phyloP scores from a whole-genome alignment of 129 eudicot genomes.

The Lactuca saligna region DNA sequence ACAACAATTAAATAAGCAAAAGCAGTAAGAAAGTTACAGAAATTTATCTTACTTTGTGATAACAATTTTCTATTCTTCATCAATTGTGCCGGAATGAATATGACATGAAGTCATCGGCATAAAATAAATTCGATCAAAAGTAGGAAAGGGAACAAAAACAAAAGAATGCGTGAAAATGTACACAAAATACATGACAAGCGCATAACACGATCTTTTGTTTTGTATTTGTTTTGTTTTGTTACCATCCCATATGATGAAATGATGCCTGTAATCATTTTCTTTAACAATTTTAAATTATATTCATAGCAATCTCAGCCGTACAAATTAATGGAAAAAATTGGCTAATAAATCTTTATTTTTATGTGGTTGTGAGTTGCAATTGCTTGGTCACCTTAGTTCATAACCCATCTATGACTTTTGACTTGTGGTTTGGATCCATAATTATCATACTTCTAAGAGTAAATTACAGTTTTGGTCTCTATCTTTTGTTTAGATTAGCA shows the following conservation, averaged over 20 bases:
- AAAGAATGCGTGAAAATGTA: not conserved
- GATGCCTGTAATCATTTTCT: not conserved
- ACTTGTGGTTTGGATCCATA: slow-evolving; percentile 12
- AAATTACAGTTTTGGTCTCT: too few relatives aligned
- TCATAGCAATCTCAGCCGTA: slow-evolving; percentile 14
- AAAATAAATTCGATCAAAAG: too few relatives aligned
- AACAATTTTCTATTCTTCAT: too few relatives aligned
- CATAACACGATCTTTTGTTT: not conserved
- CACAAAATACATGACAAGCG: not conserved
- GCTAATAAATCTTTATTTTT: not conserved
- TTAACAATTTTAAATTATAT: not conserved
- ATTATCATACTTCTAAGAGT: not conserved
- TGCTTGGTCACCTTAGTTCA: slow-evolving; percentile 14
- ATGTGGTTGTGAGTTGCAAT: slow-evolving; percentile 14
- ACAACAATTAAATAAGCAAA: too few relatives aligned
- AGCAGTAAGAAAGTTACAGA: too few relatives aligned
- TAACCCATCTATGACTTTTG: slow-evolving; percentile 19
- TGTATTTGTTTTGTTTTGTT: not conserved
- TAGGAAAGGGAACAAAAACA: not conserved
- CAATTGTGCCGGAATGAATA: too few relatives aligned
- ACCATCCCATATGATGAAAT: not conserved
- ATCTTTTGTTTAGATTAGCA: not conserved
- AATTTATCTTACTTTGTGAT: too few relatives aligned
- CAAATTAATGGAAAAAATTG: not conserved
- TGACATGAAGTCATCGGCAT: too few relatives aligned